Conservation (phyloP, 805 yeast genomes). For the Yarrowia sp. region DNA sequence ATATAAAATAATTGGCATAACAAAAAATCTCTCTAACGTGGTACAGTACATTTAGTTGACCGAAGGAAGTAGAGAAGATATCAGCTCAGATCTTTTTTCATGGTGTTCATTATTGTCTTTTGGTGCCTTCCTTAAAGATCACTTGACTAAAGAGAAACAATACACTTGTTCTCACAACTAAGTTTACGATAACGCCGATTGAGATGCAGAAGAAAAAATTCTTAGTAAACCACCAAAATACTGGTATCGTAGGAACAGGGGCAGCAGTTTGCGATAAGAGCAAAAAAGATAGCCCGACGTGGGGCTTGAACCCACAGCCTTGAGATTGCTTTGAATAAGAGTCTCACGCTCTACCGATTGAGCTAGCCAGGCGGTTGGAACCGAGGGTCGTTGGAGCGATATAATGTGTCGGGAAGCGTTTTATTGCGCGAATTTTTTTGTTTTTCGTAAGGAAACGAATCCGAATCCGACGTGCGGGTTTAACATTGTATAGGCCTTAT, state of each 20-base stretch:
- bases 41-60: too few relatives aligned
- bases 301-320: constrained; percentile 13
- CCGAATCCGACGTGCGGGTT: too few relatives aligned
- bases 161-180: too few relatives aligned
- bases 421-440: not conserved
- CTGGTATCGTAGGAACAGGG: not conserved
- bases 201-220: not conserved
- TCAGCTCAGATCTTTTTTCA: too few relatives aligned
- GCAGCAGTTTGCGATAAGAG: not conserved
- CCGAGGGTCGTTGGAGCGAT: not conserved
- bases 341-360: constrained; percentile 12
- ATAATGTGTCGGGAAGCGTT: not conserved
- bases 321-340: not conserved
- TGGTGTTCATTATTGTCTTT: too few relatives aligned
- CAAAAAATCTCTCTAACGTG: too few relatives aligned
- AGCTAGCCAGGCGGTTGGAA: not conserved
- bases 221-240: not conserved
- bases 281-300: not conserved
- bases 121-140: too few relatives aligned
- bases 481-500: too few relatives aligned
- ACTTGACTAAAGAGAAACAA: too few relatives aligned
- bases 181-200: not conserved
- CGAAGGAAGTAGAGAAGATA: too few relatives aligned
- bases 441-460: too few relatives aligned
- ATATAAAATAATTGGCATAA: too few relatives aligned